phyloP scores from a whole-genome alignment of 805 yeast species.

The Zygoascus tannicola region DNA sequence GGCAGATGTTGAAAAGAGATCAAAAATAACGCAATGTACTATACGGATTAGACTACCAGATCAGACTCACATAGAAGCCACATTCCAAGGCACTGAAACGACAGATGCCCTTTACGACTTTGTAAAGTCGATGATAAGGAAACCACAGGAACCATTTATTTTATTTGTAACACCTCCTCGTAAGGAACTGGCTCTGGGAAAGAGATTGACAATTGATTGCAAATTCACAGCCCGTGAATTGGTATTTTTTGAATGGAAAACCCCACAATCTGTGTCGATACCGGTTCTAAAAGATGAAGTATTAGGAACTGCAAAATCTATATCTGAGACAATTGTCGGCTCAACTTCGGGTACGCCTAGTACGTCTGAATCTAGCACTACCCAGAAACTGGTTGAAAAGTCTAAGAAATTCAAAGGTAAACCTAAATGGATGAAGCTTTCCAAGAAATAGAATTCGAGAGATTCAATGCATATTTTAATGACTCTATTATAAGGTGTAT shows the following conservation, averaged over 20 bases:
- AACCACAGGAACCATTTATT: slow-evolving; percentile 28
- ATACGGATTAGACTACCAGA: slow-evolving; percentile 54
- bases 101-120: slow-evolving; percentile 28
- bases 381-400: too few relatives aligned
- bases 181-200: slow-evolving; percentile 25
- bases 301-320: slow-evolving; percentile 27
- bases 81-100: slow-evolving; percentile 39
- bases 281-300: slow-evolving; percentile 12
- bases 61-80: slow-evolving; percentile 40
- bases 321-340: slow-evolving; percentile 9
- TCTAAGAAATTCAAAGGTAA: slow-evolving; percentile 2
- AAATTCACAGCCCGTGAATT: slow-evolving; percentile 41
- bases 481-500: background rate
- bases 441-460: slow-evolving; percentile 5
- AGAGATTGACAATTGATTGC: slow-evolving; percentile 31
- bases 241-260: slow-evolving; percentile 30
- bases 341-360: background rate
- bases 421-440: slow-evolving; percentile 15
- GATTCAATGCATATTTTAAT: slow-evolving; percentile 1
- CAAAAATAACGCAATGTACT: slow-evolving; percentile 27
- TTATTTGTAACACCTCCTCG: slow-evolving; percentile 44
- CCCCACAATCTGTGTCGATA: background rate
- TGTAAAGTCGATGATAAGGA: slow-evolving; percentile 25
- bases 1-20: slow-evolving; percentile 21
- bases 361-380: slow-evolving; percentile 1